These are phyloP conservation scores for Gracilaria domingensis DNA, from an alignment of 23 red algal species.

Conservation along the genomic window DNA sequence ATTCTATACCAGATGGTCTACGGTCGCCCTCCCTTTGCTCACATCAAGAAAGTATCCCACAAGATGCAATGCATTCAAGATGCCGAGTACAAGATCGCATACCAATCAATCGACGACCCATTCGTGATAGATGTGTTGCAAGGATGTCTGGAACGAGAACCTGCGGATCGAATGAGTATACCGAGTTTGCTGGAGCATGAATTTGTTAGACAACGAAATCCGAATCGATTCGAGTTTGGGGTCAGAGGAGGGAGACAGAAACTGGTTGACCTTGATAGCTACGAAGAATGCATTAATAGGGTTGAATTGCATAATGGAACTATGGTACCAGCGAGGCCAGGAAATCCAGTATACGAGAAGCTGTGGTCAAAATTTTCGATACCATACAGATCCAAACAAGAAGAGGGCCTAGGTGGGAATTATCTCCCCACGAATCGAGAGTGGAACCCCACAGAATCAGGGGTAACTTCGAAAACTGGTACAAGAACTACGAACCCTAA, in stretches of 20 bases:
- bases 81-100: conserved; percentile 55
- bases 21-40: conserved; percentile 85
- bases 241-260: not conserved
- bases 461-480: conserved; percentile 12
- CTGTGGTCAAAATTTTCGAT: not conserved
- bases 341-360: not conserved
- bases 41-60: conserved; percentile 84
- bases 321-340: not conserved
- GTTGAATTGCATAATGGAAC: not conserved
- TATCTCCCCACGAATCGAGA: not conserved
- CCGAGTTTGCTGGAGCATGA: conserved; percentile 58
- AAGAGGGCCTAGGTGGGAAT: not conserved
- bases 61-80: conserved; percentile 95
- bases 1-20: conserved; percentile 39
- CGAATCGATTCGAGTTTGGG: not conserved
- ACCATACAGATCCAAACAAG: conserved; percentile 15
- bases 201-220: conserved; percentile 33
- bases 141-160: conserved; percentile 26
- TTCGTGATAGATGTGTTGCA: conserved; percentile 15
- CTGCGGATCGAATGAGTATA: conserved; percentile 76
- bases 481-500: conserved; percentile 22
- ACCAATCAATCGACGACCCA: conserved; percentile 12
- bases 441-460: conserved; percentile 14
- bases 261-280: conserved; percentile 1
- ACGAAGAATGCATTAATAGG: conserved; percentile 2